Percentiles rank a stretch among this genome's conserved stretches.
Evolutionary conservation across 768 basidiomycete species (phyloP).

Genomic region (Calvatia gigantea): DNA sequence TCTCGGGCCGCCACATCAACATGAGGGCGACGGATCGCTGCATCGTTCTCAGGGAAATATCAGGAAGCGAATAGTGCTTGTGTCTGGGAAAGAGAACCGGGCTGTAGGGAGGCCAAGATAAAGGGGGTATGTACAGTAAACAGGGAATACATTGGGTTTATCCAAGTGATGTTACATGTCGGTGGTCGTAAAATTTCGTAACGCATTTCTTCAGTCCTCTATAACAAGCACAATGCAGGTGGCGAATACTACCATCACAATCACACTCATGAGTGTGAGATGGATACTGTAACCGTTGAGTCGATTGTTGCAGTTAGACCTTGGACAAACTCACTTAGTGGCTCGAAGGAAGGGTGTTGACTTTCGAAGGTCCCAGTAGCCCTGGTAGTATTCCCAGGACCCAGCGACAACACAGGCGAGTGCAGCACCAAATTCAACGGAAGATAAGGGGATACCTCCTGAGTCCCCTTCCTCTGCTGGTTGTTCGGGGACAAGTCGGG

Average conservation of each 20-base stretch:
- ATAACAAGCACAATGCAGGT: conserved; percentile 50
- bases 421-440: conserved; percentile 50
- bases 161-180: no score
- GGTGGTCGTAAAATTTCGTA: neutral
- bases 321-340: conserved; percentile 43
- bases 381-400: conserved; percentile 62
- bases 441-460: conserved; percentile 44
- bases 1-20: neutral
- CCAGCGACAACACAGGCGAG: conserved; percentile 54
- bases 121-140: no score
- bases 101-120: no score
- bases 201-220: conserved; percentile 19
- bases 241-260: conserved; percentile 45
- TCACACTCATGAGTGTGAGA: conserved; percentile 45
- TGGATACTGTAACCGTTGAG: conserved; percentile 37
- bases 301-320: conserved; percentile 2
- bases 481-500: conserved; percentile 50
- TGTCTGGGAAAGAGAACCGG: neutral
- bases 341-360: conserved; percentile 58
- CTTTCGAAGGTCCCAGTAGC: conserved; percentile 51
- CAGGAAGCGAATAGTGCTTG: neutral
- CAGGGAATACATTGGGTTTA: neutral
- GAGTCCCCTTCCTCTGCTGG: conserved; percentile 18
- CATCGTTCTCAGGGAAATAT: neutral
- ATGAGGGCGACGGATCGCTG: neutral